These are phyloP conservation scores for Calocybe indica DNA, from an alignment of 768 basidiomycete genomes.

Conservation along the genomic window DNA sequence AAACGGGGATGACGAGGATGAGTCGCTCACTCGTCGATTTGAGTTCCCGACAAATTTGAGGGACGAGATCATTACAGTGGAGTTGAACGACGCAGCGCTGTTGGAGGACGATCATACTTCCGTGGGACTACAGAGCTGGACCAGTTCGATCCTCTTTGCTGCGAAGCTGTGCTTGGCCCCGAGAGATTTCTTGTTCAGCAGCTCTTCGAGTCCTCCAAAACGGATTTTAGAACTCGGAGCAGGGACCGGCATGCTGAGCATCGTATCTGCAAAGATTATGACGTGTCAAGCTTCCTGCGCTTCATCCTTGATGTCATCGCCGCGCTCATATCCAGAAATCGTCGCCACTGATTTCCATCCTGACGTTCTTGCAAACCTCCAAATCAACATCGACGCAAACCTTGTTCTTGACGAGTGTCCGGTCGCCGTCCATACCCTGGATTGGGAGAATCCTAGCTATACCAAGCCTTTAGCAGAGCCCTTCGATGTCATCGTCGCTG, in stretches of 20 bases:
- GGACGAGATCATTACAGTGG: slow-evolving; percentile 30
- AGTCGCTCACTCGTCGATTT: slow-evolving; percentile 45
- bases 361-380: slow-evolving; percentile 66
- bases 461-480: slow-evolving; percentile 27
- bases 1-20: slow-evolving; percentile 33
- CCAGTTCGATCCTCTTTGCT: slow-evolving; percentile 66
- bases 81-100: slow-evolving; percentile 68
- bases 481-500: slow-evolving; percentile 71
- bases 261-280: slow-evolving; percentile 49
- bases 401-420: slow-evolving; percentile 11
- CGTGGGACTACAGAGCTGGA: slow-evolving; percentile 85
- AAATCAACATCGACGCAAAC: slow-evolving; percentile 53
- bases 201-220: slow-evolving; percentile 14
- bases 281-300: slow-evolving; percentile 17
- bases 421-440: slow-evolving; percentile 40
- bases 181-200: slow-evolving; percentile 27
- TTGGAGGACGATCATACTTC: slow-evolving; percentile 64
- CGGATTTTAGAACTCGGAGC: slow-evolving; percentile 78
- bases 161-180: slow-evolving; percentile 52
- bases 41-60: slow-evolving; percentile 27
- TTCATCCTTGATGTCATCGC: too few species aligned
- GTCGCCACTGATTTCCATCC: slow-evolving; percentile 78
- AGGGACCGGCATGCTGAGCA: slow-evolving; percentile 80
- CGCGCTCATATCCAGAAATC: slow-evolving; percentile 21
- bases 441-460: slow-evolving; percentile 53